Evolutionary conservation across 352 stramenopile genomes (phyloP).

Genomic region (Ophiocytium majus): DNA sequence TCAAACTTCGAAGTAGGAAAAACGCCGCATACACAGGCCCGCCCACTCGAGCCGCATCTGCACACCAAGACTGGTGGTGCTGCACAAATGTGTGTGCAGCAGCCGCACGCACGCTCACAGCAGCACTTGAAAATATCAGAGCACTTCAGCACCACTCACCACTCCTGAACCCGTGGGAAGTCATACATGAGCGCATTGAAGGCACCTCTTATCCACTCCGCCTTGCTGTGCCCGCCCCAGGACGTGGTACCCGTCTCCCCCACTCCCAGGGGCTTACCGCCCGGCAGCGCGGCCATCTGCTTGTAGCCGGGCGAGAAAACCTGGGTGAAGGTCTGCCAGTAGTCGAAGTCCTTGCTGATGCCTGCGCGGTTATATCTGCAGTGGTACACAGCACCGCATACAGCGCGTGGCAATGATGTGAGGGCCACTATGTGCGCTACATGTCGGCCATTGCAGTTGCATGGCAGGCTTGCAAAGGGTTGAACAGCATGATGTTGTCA

Average conservation of each 20-base stretch:
- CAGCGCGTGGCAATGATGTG: no score
- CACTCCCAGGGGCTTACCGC: not conserved
- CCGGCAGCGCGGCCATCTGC: constrained; percentile 9
- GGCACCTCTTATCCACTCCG: constrained; percentile 7
- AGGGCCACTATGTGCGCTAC: no score
- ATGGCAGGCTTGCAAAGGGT: no score
- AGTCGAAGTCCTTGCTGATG: not conserved
- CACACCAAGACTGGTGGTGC: not conserved
- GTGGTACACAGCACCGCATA: no score
- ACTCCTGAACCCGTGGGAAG: not conserved
- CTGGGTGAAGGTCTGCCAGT: constrained; percentile 11
- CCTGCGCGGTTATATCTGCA: constrained; percentile 11
- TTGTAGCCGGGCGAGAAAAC: not conserved
- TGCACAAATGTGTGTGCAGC: not conserved
- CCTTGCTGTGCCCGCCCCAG: constrained; percentile 1
- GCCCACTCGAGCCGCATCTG: not conserved
- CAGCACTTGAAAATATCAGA: no score
- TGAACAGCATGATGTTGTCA: no score
- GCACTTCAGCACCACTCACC: no score
- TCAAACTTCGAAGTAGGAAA: not conserved
- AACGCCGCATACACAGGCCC: not conserved
- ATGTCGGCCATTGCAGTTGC: no score
- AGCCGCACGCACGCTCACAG: not conserved
- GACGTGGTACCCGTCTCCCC: not conserved
- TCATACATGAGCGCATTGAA: constrained; percentile 13